A percentile compares a stretch with the other conserved stretches of the same genome.
Conservation (phyloP, 225 moss, liverwort and hornwort species). For the Polytrichum formosum region DNA sequence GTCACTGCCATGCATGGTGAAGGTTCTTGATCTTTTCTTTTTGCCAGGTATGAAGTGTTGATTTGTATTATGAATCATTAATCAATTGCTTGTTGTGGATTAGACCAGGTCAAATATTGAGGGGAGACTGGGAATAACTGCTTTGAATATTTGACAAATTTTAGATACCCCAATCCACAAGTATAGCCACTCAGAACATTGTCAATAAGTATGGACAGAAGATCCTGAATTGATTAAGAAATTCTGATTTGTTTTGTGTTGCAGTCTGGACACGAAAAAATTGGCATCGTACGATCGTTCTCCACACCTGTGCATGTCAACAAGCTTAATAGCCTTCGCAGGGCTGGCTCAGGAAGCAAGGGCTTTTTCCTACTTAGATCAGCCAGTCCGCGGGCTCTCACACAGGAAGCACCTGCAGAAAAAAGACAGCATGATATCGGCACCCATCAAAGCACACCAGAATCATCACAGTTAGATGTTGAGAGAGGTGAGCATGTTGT, state of each 20-base stretch:
- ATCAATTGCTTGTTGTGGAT: too few species aligned
- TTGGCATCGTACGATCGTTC: conserved; percentile 33
- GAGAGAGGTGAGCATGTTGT: conserved; percentile 28
- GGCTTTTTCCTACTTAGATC: conserved; percentile 45
- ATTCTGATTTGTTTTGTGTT: conserved; percentile 4
- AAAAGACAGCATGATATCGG: conserved; percentile 24
- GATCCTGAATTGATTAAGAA: too few species aligned
- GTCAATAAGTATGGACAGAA: too few species aligned
- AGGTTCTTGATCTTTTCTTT: too few species aligned
- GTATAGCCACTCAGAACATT: too few species aligned
- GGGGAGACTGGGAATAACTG: too few species aligned
- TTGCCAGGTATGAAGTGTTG: too few species aligned
- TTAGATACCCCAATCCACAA: too few species aligned
- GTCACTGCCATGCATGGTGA: too few species aligned
- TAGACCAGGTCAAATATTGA: too few species aligned
- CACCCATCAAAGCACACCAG: conserved; percentile 7
- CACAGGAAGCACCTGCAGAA: conserved; percentile 17
- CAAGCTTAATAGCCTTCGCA: conserved; percentile 42
- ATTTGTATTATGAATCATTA: too few species aligned
- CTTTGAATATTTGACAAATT: too few species aligned
- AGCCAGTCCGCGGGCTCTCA: conserved; percentile 25
- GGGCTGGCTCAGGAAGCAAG: conserved; percentile 33
- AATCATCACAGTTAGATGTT: conserved; percentile 29
- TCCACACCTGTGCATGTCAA: conserved; percentile 37
- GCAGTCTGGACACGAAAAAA: conserved; percentile 41